Evolutionary conservation across 768 basidiomycete species (phyloP).

Genomic region (Neoboletus brunneissimus): DNA sequence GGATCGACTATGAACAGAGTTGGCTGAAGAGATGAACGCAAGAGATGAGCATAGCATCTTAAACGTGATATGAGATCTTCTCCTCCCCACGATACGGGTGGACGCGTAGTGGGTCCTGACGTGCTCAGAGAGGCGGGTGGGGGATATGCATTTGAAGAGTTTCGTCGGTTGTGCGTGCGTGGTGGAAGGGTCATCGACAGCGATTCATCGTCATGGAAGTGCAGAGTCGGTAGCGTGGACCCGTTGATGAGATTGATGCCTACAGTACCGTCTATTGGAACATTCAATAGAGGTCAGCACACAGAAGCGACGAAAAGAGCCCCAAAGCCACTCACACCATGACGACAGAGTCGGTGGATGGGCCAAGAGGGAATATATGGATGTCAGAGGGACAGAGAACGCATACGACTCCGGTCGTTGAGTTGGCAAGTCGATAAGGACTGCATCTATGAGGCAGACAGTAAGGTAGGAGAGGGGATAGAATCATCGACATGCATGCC

Average conservation of each 20-base stretch:
- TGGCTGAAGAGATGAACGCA: constrained; percentile 84
- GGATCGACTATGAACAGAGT: constrained; percentile 91
- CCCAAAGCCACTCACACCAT: constrained; percentile 58
- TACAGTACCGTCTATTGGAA: constrained; percentile 71
- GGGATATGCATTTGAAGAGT: constrained; percentile 54
- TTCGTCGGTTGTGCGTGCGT: constrained; percentile 35
- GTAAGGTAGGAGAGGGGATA: constrained; percentile 3
- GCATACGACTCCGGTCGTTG: constrained; percentile 89
- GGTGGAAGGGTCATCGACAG: constrained; percentile 59
- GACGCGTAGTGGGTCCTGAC: constrained; percentile 39
- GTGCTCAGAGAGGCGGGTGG: constrained; percentile 54
- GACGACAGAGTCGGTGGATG: constrained; percentile 81
- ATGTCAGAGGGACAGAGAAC: constrained; percentile 89
- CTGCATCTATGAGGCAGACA: constrained; percentile 53
- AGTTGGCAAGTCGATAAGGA: constrained; percentile 80
- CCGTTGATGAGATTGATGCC: constrained; percentile 87
- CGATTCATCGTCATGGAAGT: constrained; percentile 98
- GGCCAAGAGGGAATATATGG: constrained; percentile 86
- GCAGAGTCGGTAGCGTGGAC: constrained; percentile 81
- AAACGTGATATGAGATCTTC: constrained; percentile 81
- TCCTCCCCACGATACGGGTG: constrained; percentile 73
- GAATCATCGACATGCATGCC: constrained; percentile 12
- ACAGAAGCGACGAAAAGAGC: not conserved
- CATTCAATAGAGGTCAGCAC: not conserved
- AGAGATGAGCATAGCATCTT: constrained; percentile 70